Percentiles rank a stretch among this genome's conserved stretches.
phyloP scores from a whole-genome alignment of 2,329 filamentous ascomycete genomes.

The Xylaria sp. region DNA sequence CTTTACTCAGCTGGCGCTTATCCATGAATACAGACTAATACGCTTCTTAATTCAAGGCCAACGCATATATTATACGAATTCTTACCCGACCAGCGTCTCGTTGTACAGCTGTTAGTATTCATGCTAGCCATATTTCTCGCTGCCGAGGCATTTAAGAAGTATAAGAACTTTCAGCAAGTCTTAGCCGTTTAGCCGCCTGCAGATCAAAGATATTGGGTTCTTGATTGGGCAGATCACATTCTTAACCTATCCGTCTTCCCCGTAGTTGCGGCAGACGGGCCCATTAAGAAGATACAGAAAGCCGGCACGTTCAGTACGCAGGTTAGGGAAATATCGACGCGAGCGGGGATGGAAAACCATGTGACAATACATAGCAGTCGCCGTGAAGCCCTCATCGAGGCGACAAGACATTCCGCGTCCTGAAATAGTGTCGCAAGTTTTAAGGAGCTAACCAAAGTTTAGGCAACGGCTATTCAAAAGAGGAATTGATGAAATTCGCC shows the following conservation, averaged over 20 bases:
- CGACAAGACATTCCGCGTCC: background rate
- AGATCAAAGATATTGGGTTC: slow-evolving; percentile 1
- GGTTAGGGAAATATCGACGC: background rate
- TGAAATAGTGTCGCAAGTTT: too few relatives aligned
- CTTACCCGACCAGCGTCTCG: background rate
- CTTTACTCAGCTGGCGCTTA: background rate
- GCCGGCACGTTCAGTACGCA: background rate
- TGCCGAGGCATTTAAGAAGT: background rate
- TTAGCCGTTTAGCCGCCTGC: too few relatives aligned
- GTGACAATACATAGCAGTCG: background rate
- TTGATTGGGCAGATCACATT: slow-evolving; percentile 1
- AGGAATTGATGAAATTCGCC: too few relatives aligned
- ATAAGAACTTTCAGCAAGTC: too few relatives aligned
- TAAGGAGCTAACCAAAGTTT: too few relatives aligned
- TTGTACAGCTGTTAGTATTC: background rate
- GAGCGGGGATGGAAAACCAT: background rate
- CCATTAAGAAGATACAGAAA: background rate
- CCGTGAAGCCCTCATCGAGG: background rate
- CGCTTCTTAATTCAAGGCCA: background rate
- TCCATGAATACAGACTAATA: too few relatives aligned
- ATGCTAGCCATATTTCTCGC: slow-evolving; percentile 1
- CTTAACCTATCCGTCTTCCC: background rate
- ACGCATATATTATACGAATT: background rate
- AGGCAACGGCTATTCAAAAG: too few relatives aligned
- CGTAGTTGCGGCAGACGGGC: background rate